These are phyloP conservation scores for Globisporangium nagaii DNA, from an alignment of 352 stramenopile species.

Conservation along the genomic window DNA sequence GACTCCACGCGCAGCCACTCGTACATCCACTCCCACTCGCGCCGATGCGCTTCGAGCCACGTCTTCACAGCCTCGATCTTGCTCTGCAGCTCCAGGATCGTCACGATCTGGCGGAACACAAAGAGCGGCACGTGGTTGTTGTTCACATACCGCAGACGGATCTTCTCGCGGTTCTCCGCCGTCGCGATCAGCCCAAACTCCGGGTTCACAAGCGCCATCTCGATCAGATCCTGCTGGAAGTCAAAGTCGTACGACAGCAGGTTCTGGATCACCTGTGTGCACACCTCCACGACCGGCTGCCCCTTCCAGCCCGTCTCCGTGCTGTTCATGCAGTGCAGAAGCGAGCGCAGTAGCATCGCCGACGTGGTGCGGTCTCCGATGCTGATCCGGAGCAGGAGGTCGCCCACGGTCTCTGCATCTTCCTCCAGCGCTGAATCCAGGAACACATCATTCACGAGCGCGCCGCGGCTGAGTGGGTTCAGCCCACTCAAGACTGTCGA, in stretches of 20 bases:
- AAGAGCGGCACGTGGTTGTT: constrained; percentile 71
- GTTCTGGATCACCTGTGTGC: constrained; percentile 50
- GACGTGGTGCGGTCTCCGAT: constrained; percentile 59
- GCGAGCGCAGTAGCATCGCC: constrained; percentile 47
- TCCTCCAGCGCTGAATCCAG: constrained; percentile 84
- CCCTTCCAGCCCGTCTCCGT: constrained; percentile 86
- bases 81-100: constrained; percentile 63
- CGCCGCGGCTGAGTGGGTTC: constrained; percentile 48
- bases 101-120: constrained; percentile 70
- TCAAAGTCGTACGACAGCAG: constrained; percentile 57
- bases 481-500: constrained; percentile 41
- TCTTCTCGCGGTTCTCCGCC: constrained; percentile 56
- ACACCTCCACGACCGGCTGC: constrained; percentile 76
- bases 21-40: constrained; percentile 80
- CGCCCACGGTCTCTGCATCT: constrained; percentile 74
- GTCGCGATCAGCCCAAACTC: constrained; percentile 71
- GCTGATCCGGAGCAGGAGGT: constrained; percentile 68
- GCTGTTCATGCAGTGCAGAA: constrained; percentile 75
- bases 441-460: constrained; percentile 76
- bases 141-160: constrained; percentile 59
- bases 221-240: constrained; percentile 59
- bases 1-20: constrained; percentile 86
- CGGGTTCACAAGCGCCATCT: constrained; percentile 55
- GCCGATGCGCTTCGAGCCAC: constrained; percentile 52
- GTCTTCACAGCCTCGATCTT: constrained; percentile 47